A percentile compares a stretch with the other conserved stretches of the same genome.
Conservation (phyloP, 2,329 filamentous ascomycete species). For the Cyphellophora attinorum region DNA sequence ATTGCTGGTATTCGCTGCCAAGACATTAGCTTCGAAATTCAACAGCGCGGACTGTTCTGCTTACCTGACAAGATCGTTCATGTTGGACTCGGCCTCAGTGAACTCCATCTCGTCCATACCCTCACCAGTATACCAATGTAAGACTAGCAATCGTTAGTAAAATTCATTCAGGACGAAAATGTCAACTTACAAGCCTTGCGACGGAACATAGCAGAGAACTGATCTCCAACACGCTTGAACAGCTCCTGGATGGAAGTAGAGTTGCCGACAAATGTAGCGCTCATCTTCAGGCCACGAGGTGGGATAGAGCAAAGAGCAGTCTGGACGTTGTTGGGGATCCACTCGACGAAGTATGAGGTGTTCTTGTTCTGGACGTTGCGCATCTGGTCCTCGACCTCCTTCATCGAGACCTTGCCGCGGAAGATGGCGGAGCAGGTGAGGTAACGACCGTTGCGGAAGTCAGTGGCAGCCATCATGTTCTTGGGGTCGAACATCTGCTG, state of each 20-base stretch:
- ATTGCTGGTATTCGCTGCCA: slow-evolving; percentile 31
- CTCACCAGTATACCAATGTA: slow-evolving; percentile 99
- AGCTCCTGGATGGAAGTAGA: slow-evolving; percentile 99
- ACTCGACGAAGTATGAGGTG: slow-evolving; percentile 98
- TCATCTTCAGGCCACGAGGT: slow-evolving; percentile 97
- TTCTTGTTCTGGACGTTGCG: slow-evolving; percentile 99
- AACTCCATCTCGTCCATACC: slow-evolving; percentile 99
- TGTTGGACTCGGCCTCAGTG: slow-evolving; percentile 99
- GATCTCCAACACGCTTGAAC: slow-evolving; percentile 99
- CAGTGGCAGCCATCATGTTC: slow-evolving; percentile 99
- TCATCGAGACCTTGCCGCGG: slow-evolving; percentile 99
- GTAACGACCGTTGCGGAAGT: slow-evolving; percentile 99
- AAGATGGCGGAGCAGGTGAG: slow-evolving; percentile 99
- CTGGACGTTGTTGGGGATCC: slow-evolving; percentile 99
- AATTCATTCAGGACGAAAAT: not conserved
- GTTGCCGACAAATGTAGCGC: slow-evolving; percentile 97
- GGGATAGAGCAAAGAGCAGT: slow-evolving; percentile 98
- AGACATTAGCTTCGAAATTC: not conserved
- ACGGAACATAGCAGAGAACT: slow-evolving; percentile 99
- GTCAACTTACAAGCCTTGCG: slow-evolving; percentile 74
- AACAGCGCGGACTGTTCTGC: slow-evolving; percentile 71
- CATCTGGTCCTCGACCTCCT: slow-evolving; percentile 99
- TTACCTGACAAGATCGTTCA: slow-evolving; percentile 99
- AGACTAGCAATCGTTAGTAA: slow-evolving; percentile 43
- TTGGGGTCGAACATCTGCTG: slow-evolving; percentile 99